Evolutionary conservation across 2,329 filamentous ascomycete genomes (phyloP), one percentile per base, ranked within the genome.

Genomic region (Ophidiomyces ophidiicola): DNA sequence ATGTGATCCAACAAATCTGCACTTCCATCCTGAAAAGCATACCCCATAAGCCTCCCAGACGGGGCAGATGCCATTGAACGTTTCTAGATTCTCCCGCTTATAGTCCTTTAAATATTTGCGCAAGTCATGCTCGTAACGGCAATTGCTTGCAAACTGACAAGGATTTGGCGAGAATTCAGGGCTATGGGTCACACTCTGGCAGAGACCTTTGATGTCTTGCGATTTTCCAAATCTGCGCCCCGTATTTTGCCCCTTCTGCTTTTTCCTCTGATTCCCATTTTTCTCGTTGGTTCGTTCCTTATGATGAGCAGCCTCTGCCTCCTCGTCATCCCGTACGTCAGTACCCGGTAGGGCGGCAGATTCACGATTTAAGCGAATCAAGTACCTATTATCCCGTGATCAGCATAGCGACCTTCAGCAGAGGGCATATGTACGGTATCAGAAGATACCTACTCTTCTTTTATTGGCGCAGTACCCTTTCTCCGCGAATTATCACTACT

Each of bases 1-100:
- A 61, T 98, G 90, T 46, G 84, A 92, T 46, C 73, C 73, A 23
- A 84, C 81, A 54, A 94, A 93, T 15, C 88, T 80, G 58, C 90
- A 98, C 58, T 88, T 93, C 87, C 88, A 98, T 4, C 90, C 90
- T 10, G 80, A 75, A 34, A 74, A 71, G 52, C 90, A 98, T 45
- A 70, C 75, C 8, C 87, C 87, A 47, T 80, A 74, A 11, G 69
- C 67, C 48, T 83, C 78, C 59, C 77, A 94, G 6, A 93, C 72
- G 0, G 87, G 88, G 54, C 90, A 98, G 45, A 80, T 69, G 5
- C 83, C 81, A 29, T 69, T 71, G 52, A 93, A 80, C 0, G 81
- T 84, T 4, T 72, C 71, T 26, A 94, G 68, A 53, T 96, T 84
- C 44, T 76, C 76, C 31, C 84, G 76, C 48, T 88, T 87, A 45